These are phyloP conservation scores for Fraxinus dipetala DNA, from an alignment of 305 asterid genomes.

Conservation along the genomic window DNA sequence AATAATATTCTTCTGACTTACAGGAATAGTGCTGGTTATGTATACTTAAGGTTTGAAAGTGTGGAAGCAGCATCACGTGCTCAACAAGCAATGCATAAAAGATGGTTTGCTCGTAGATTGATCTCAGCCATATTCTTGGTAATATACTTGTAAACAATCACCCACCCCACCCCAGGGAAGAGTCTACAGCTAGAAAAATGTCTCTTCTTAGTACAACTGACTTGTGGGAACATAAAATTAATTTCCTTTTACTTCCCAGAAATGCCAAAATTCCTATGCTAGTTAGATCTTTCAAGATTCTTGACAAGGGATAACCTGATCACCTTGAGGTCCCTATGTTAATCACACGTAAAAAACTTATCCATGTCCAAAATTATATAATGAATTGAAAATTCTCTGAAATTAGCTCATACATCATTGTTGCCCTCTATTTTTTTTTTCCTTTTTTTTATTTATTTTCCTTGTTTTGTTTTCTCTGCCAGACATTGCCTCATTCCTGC, in stretches of 20 bases:
- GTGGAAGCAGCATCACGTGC: slow-evolving; percentile 77
- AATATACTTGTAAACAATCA: slow-evolving; percentile 6
- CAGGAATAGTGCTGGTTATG: slow-evolving; percentile 93
- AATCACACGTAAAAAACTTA: neutral
- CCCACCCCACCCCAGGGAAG: neutral
- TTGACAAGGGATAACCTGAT: neutral
- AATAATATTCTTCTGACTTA: slow-evolving; percentile 14
- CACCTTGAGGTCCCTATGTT: neutral
- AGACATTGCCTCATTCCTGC: neutral
- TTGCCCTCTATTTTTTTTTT: neutral
- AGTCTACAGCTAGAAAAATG: neutral
- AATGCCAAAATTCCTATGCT: neutral
- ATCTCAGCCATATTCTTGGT: slow-evolving; percentile 97
- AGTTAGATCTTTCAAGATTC: neutral
- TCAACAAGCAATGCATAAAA: slow-evolving; percentile 92
- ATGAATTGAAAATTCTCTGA: neutral
- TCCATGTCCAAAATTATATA: neutral
- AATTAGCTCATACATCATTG: neutral
- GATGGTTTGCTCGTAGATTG: slow-evolving; percentile 96
- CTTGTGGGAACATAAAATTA: neutral
- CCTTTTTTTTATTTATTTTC: neutral
- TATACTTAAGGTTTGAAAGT: slow-evolving; percentile 78
- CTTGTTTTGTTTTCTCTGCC: neutral
- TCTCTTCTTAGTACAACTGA: neutral
- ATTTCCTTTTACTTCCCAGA: neutral